Evolutionary conservation across 305 asterid genomes (phyloP), one percentile per base, ranked within the genome.

Genomic region (Stenogyne calaminthoides): DNA sequence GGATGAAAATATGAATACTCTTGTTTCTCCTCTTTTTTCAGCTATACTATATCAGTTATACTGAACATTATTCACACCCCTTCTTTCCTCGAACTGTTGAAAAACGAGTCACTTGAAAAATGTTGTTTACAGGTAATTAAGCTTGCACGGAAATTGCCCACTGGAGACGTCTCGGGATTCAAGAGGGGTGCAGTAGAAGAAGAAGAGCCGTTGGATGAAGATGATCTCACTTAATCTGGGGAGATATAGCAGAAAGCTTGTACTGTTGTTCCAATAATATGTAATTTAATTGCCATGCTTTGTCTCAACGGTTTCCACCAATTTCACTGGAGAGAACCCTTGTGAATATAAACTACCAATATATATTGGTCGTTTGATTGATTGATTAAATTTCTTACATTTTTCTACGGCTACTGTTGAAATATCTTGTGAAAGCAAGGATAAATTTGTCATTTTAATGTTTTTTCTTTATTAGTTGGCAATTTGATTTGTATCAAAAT

Each of bases 71-170:
- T 3, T 8, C 9, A 54, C 59, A 54, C 32, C 57, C 20, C 20
- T 47, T 47, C 60, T 19, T 14, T 6, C 9, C 19, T 40, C 42
- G 7, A 54, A 58, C 63, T 49, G 36, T 14, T 20, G 47, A 32
- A 39, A 11, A 62, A 34, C 2, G 6, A 47, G 15, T 42, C 25
- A 42, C 70, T 51, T 36, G 64, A 52, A 34, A 66, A 58, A 20
- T 37, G n/a, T 55, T 72, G 10, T 49, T 55, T 77, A 74, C 90
- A 95, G 99, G 86, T 95, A 52, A 81, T 95, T 80, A 91, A 81
- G 89, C 86, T 92, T 64, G 98, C 98, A 56, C 86, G 98, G 90
- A 95, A 95, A 80, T 62, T 95, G 76, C 98, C 99, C 1, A 92
- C 91, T 0, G 96, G 97, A 64, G 99, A 95, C 77, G 91, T 92